Conservation (phyloP, 805 yeast species). For the Lipomyces chichibuensis region DNA sequence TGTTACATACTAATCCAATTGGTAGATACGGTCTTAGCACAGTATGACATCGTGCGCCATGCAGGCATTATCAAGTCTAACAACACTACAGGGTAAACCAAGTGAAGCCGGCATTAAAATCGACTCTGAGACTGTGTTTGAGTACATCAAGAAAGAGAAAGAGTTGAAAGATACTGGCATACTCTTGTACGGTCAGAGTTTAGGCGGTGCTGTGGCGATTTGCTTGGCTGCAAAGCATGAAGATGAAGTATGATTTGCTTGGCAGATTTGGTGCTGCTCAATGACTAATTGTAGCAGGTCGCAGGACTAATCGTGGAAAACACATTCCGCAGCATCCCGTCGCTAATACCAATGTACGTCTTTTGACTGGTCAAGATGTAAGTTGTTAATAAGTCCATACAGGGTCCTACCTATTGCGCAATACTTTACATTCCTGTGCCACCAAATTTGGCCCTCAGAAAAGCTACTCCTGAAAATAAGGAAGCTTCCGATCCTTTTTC, state of each 20-base stretch:
- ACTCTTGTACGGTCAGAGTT: conserved; percentile 80
- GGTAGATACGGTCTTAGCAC: conserved; percentile 36
- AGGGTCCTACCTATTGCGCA: conserved; percentile 71
- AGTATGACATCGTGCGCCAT: conserved; percentile 1
- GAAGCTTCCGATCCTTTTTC: conserved; percentile 65
- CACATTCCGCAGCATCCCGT: conserved; percentile 75
- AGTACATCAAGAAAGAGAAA: conserved; percentile 57
- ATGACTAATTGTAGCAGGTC: conserved; percentile 43
- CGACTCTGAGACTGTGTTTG: conserved; percentile 76
- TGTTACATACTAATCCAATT: not conserved
- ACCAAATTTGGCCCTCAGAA: conserved; percentile 84
- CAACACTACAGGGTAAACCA: conserved; percentile 68
- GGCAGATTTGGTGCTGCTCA: not conserved
- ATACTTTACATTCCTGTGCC: conserved; percentile 63
- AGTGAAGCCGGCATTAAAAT: conserved; percentile 76
- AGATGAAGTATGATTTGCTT: conserved; percentile 44
- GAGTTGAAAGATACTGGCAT: conserved; percentile 58
- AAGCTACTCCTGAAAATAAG: conserved; percentile 56
- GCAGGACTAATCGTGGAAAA: conserved; percentile 79
- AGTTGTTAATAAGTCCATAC: conserved; percentile 43
- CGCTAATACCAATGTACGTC: conserved; percentile 51
- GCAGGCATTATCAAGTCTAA: not conserved
- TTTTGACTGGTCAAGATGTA: not conserved
- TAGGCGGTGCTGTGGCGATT: conserved; percentile 94
- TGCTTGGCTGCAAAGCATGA: conserved; percentile 64